Conservation (phyloP, 2,329 filamentous ascomycete genomes). For the Colletotrichum sp. region DNA sequence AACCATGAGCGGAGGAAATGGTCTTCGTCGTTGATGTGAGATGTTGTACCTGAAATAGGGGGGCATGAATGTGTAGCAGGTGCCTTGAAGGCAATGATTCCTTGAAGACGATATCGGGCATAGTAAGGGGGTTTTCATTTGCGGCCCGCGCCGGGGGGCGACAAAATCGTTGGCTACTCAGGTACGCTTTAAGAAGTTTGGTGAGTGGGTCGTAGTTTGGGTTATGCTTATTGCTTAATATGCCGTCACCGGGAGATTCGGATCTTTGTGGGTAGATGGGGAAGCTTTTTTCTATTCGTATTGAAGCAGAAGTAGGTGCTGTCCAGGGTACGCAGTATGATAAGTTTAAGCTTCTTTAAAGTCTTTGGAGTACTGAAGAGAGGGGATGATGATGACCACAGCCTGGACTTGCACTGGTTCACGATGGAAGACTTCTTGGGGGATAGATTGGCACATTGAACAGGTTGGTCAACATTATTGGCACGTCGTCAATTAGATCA, state of each 20-base stretch:
- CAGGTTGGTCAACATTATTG: too few relatives aligned
- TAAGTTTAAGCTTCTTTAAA: neutral
- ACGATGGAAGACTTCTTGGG: too few relatives aligned
- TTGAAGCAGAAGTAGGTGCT: too few relatives aligned
- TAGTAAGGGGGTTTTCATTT: neutral
- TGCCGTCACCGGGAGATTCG: neutral
- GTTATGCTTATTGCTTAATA: neutral
- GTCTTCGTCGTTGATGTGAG: neutral
- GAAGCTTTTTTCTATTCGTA: too few relatives aligned
- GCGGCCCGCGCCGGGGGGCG: neutral
- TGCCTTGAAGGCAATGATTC: neutral
- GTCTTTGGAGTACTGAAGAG: neutral
- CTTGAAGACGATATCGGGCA: neutral
- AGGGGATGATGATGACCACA: neutral
- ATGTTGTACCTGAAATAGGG: neutral
- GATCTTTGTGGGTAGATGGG: neutral
- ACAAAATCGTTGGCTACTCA: neutral
- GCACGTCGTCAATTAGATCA: too few relatives aligned
- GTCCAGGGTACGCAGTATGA: neutral
- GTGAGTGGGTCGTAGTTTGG: neutral
- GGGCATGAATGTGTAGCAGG: neutral
- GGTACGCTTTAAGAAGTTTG: neutral
- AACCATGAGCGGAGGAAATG: neutral
- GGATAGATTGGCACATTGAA: too few relatives aligned
- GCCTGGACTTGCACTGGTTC: too few relatives aligned